phyloP scores from a whole-genome alignment of 2,329 filamentous ascomycete genomes.

The Monascus ruber region DNA sequence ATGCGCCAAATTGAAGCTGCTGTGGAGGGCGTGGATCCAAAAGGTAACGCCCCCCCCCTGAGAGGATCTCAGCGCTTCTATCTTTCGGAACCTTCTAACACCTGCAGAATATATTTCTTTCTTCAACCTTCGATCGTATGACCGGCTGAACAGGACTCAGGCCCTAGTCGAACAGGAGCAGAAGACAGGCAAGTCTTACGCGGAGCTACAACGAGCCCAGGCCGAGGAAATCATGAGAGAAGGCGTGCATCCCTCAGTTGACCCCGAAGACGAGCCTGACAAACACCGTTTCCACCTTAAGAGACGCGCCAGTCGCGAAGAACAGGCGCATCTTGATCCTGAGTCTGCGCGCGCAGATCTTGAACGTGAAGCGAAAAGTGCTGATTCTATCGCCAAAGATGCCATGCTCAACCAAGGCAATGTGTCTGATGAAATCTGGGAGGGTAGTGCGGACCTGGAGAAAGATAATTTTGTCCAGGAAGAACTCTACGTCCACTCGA shows the following conservation, averaged over 20 bases:
- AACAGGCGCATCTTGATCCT: slow-evolving; percentile 18
- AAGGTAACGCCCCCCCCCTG: slow-evolving; percentile 8
- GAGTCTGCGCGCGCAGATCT: slow-evolving; percentile 14
- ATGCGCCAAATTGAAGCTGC: slow-evolving; percentile 56
- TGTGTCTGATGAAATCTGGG: slow-evolving; percentile 59
- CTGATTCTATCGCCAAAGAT: slow-evolving; percentile 58
- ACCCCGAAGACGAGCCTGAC: slow-evolving; percentile 27
- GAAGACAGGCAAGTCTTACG: slow-evolving; percentile 62
- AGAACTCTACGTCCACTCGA: slow-evolving; percentile 82
- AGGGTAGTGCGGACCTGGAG: slow-evolving; percentile 54
- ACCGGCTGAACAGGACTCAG: slow-evolving; percentile 69
- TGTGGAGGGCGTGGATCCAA: slow-evolving; percentile 60
- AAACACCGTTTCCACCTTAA: slow-evolving; percentile 16
- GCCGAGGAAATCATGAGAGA: slow-evolving; percentile 71
- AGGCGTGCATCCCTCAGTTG: slow-evolving; percentile 43
- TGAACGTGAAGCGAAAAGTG: neutral
- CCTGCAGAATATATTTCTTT: slow-evolving; percentile 61
- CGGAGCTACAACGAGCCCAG: slow-evolving; percentile 69
- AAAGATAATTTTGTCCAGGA: slow-evolving; percentile 83
- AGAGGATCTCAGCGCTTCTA: neutral
- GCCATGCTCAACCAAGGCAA: slow-evolving; percentile 59
- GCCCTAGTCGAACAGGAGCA: slow-evolving; percentile 61
- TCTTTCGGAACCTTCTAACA: neutral
- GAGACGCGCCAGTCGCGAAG: slow-evolving; percentile 18
- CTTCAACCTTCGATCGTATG: slow-evolving; percentile 82